Evolutionary conservation across 1,284 basidiomycete genomes (phyloP).

Genomic region (Cutaneotrichosporon curvatum): DNA sequence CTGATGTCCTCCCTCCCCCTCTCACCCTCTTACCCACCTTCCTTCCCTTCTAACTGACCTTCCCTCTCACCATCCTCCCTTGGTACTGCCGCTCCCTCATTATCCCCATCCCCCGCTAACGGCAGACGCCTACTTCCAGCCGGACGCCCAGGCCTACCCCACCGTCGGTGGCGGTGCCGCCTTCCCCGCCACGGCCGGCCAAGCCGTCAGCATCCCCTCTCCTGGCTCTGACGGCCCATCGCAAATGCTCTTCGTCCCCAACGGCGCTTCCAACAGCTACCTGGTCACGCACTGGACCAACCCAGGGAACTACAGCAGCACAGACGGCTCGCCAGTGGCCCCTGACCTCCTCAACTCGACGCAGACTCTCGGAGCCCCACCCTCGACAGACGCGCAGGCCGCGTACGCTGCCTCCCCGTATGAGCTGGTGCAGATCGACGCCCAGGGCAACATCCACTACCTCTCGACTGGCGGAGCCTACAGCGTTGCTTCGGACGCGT

Average conservation of each 20-base stretch:
- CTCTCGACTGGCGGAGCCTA: constrained; percentile 54
- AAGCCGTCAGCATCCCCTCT: constrained; percentile 69
- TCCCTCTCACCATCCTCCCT: no score
- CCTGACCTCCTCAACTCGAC: constrained; percentile 61
- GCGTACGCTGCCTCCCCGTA: constrained; percentile 64
- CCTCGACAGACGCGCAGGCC: constrained; percentile 59
- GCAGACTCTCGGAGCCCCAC: constrained; percentile 60
- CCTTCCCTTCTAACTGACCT: no score
- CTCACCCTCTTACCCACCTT: no score
- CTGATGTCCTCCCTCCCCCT: constrained; percentile 59
- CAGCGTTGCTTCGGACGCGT: constrained; percentile 28
- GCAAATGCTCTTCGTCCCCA: constrained; percentile 75
- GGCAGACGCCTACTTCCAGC: constrained; percentile 77
- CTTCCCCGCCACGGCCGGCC: constrained; percentile 69
- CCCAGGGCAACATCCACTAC: constrained; percentile 61
- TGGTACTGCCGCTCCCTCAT: no score
- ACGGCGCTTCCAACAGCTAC: constrained; percentile 69
- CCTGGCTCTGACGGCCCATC: constrained; percentile 56
- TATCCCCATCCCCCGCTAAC: constrained; percentile 73
- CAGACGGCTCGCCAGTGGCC: constrained; percentile 34
- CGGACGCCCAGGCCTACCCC: constrained; percentile 59
- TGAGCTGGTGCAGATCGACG: constrained; percentile 68
- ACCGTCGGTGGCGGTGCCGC: constrained; percentile 48
- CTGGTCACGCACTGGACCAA: constrained; percentile 54
- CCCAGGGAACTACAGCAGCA: constrained; percentile 29